Base-by-base conservation (phyloP, 1,284 basidiomycete species). In the Mycena sp. region DNA sequence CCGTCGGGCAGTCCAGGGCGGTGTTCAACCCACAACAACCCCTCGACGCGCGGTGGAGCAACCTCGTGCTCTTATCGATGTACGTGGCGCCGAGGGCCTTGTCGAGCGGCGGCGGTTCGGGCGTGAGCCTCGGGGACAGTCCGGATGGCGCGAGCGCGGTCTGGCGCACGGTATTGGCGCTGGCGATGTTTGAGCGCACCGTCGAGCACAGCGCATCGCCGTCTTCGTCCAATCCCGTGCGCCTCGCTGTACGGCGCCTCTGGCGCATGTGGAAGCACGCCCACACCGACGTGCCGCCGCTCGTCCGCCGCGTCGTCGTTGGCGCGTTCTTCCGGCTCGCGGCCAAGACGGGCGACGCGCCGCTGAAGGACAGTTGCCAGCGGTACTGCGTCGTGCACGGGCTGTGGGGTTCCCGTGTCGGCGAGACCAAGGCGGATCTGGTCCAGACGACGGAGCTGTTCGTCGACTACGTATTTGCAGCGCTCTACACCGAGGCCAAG, bases 281-380 rank as follows among this genome's bases (percentile, higher is more conserved):
- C 11, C 63, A 41, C 11, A 2, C 30, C 6, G 74, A 80, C 19
- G 64, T 73, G 19, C 61, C 61, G 14, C 46, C 48, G 26, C 30
- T 63, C 28, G 53, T 67, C 1, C 52, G 54, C 29, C 77, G 79
- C 23, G 74, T 77, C 10, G 73, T 87, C 25, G 69, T 78, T 5
- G 73, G 78, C 2, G 77, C 82, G 3, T 86, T 88, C 70, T 70
- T 88, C 43, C 80, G 76, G 44, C 69, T 87, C 19, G 80, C 83
- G 5, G 77, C 76, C 17, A 66, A 71, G 17, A 71, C 78, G 10
- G 66, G 69, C 14, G 81, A 87, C 59, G 67, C 56, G 3, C 55
- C 71, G 1, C 70, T 88, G 14, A 71, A 79, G 12, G 70, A 76
- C n/a, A 72, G 54, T 6, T 77, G 75, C 50, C 60, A 61, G 30